Percentiles rank a stretch among this genome's conserved stretches.
Evolutionary conservation across 2,329 filamentous ascomycete species (phyloP).

Genomic region (Aciculosporium take): DNA sequence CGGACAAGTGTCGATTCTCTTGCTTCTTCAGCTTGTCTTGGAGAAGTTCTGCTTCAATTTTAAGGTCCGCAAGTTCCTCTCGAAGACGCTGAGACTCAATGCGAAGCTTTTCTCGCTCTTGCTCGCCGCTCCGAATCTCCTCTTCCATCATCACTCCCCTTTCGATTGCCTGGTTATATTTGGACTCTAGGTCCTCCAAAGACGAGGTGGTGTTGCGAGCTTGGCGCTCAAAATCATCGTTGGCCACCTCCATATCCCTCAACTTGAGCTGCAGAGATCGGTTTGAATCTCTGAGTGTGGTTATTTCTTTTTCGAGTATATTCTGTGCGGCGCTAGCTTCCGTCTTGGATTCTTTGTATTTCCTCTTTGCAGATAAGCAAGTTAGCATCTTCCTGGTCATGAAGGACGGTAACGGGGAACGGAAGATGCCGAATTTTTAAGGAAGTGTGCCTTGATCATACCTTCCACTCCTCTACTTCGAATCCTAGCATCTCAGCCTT

Average conservation of each 20-base stretch:
- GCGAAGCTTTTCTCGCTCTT: constrained; percentile 75
- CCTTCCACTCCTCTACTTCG: constrained; percentile 98
- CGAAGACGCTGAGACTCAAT: constrained; percentile 84
- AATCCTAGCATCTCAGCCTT: constrained; percentile 74
- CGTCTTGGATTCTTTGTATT: constrained; percentile 87
- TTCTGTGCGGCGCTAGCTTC: constrained; percentile 79
- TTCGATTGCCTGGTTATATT: constrained; percentile 91
- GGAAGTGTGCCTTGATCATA: constrained; percentile 27
- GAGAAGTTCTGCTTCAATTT: constrained; percentile 87
- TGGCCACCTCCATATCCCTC: constrained; percentile 91
- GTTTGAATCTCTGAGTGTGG: constrained; percentile 71
- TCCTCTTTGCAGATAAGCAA: constrained; percentile 44
- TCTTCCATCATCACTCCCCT: constrained; percentile 86
- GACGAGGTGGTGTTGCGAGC: constrained; percentile 91
- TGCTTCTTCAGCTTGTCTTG: constrained; percentile 82
- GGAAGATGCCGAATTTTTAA: not conserved
- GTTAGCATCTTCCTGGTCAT: constrained; percentile 3
- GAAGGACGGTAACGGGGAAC: too few relatives aligned
- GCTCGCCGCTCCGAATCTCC: constrained; percentile 79
- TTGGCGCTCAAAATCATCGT: constrained; percentile 95
- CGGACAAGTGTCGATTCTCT: constrained; percentile 41
- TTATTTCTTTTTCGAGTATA: constrained; percentile 87
- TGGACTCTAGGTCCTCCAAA: constrained; percentile 90
- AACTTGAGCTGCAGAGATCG: constrained; percentile 69
- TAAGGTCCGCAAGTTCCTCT: constrained; percentile 83